Conservation (phyloP, 371 early-diverging fungal species). For the Paraphysoderma sedebokerense region DNA sequence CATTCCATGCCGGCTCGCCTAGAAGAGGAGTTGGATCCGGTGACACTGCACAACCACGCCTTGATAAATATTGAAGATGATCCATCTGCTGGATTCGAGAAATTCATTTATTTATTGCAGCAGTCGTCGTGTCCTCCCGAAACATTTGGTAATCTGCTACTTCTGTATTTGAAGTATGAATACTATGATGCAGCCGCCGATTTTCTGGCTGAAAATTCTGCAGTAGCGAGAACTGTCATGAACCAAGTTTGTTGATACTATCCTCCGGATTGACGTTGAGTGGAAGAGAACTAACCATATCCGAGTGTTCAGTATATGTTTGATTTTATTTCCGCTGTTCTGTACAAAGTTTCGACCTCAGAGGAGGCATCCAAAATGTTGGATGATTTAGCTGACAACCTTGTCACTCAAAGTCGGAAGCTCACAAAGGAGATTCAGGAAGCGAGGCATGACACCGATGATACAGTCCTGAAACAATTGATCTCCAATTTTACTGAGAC, state of each 20-base stretch:
- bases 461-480: slow-evolving; percentile 19
- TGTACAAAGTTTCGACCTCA: slow-evolving; percentile 20
- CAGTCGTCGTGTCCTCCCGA: slow-evolving; percentile 27
- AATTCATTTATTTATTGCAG: slow-evolving; percentile 28
- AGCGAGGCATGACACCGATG: slow-evolving; percentile 24
- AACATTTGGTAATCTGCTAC: slow-evolving; percentile 31
- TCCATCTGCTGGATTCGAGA: slow-evolving; percentile 29
- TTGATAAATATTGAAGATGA: slow-evolving; percentile 32
- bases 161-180: slow-evolving; percentile 30
- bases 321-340: slow-evolving; percentile 27
- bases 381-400: slow-evolving; percentile 24
- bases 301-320: slow-evolving; percentile 13
- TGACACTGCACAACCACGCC: slow-evolving; percentile 34
- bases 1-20: slow-evolving; percentile 34
- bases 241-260: slow-evolving; percentile 15
- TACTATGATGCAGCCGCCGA: slow-evolving; percentile 30
- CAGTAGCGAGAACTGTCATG: slow-evolving; percentile 9
- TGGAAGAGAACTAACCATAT: not conserved
- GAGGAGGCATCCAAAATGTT: slow-evolving; percentile 32
- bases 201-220: slow-evolving; percentile 24
- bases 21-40: slow-evolving; percentile 32
- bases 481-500: slow-evolving; percentile 28
- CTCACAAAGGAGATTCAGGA: slow-evolving; percentile 28
- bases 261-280: not conserved
- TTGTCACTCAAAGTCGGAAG: slow-evolving; percentile 21